These are phyloP conservation scores for Golubevia pallescens DNA, from an alignment of 1,284 basidiomycete species.

Conservation along the genomic window DNA sequence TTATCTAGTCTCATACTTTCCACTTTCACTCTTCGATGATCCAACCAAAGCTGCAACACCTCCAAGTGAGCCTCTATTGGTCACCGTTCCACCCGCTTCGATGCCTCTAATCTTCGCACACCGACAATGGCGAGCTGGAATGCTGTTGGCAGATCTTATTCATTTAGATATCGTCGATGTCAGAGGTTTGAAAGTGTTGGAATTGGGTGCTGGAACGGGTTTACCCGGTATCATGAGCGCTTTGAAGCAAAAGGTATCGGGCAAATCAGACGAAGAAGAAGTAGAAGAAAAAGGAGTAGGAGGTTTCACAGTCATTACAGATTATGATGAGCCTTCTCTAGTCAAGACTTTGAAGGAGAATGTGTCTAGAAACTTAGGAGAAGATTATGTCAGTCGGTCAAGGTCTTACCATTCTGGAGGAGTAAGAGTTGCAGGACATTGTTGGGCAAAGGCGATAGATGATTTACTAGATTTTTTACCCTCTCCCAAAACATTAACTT, in stretches of 20 bases:
- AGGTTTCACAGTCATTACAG: slow-evolving; percentile 21
- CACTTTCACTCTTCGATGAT: neutral
- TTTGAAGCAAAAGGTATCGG: neutral
- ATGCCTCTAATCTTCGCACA: slow-evolving; percentile 59
- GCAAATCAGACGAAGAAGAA: too few relatives aligned
- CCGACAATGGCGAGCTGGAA: slow-evolving; percentile 60
- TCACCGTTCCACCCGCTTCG: slow-evolving; percentile 48
- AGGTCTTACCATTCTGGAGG: too few relatives aligned
- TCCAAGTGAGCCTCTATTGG: slow-evolving; percentile 13
- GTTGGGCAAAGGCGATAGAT: slow-evolving; percentile 46
- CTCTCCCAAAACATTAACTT: neutral
- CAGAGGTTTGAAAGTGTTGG: slow-evolving; percentile 23
- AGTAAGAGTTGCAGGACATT: slow-evolving; percentile 40
- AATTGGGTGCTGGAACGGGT: slow-evolving; percentile 53
- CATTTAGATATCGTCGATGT: slow-evolving; percentile 27
- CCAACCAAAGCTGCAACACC: neutral
- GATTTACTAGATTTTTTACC: slow-evolving; percentile 48
- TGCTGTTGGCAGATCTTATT: slow-evolving; percentile 53
- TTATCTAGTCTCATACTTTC: neutral
- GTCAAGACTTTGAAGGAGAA: slow-evolving; percentile 38
- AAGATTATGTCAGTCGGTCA: neutral
- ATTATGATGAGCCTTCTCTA: slow-evolving; percentile 54
- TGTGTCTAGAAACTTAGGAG: slow-evolving; percentile 17
- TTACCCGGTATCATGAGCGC: slow-evolving; percentile 35
- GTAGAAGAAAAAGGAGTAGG: neutral